Percentiles rank a stretch among this genome's conserved stretches.
These are phyloP conservation scores for Aureobasidium sp. DNA, from an alignment of 2,329 filamentous ascomycete genomes.

Conservation along the genomic window DNA sequence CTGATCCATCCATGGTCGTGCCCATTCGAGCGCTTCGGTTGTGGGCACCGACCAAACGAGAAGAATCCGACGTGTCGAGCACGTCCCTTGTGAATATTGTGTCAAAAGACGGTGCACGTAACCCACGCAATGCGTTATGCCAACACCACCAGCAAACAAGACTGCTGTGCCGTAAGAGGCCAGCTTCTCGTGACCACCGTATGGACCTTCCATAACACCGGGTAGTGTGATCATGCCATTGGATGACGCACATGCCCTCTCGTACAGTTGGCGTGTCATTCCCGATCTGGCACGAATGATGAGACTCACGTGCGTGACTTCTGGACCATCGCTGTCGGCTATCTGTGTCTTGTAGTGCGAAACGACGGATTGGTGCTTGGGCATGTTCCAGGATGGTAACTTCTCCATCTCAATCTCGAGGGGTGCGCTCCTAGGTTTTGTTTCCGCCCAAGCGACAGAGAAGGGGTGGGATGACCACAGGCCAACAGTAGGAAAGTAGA, in stretches of 20 bases:
- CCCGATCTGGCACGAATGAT: conserved; percentile 66
- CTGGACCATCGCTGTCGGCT: conserved; percentile 13
- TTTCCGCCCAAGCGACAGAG: conserved; percentile 40
- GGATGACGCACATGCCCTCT: conserved; percentile 53
- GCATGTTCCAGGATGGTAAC: conserved; percentile 17
- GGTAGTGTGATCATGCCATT: conserved; percentile 54
- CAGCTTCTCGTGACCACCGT: conserved; percentile 61
- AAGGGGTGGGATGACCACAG: conserved; percentile 40
- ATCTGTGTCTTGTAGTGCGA: conserved; percentile 9
- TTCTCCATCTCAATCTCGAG: conserved; percentile 28
- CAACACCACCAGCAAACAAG: conserved; percentile 71
- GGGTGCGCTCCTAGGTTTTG: conserved; percentile 17
- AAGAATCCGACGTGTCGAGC: conserved; percentile 61
- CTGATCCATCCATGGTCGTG: conserved; percentile 57
- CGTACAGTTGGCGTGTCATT: conserved; percentile 61
- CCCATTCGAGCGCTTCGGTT: conserved; percentile 56
- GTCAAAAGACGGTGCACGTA: conserved; percentile 64
- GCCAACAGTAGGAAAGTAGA: conserved; percentile 45
- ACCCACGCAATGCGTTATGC: conserved; percentile 71
- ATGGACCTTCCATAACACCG: conserved; percentile 67
- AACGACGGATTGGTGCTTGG: conserved; percentile 7
- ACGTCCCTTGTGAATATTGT: conserved; percentile 59
- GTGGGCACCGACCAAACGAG: conserved; percentile 74
- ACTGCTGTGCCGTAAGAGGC: conserved; percentile 70
- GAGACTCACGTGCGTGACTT: conserved; percentile 52